Evolutionary conservation across 257 asterid genomes (phyloP).

Genomic region (Buddleja alternifolia): DNA sequence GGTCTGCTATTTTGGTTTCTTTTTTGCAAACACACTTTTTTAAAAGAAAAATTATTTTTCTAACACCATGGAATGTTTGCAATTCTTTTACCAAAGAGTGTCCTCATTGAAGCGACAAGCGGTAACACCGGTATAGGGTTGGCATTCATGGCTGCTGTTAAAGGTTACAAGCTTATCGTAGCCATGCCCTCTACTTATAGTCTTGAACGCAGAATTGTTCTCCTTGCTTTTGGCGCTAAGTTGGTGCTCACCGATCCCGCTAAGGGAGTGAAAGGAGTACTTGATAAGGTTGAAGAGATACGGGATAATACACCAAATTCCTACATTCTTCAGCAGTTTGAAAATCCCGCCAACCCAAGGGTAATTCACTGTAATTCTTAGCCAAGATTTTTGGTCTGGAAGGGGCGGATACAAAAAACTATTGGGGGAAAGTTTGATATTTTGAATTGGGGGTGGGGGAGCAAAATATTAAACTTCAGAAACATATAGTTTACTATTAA

Average conservation of each 20-base stretch:
- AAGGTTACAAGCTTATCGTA: constrained; percentile 49
- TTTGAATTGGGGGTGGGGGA: too few species aligned
- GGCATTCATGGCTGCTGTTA: constrained; percentile 49
- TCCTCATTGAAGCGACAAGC: constrained; percentile 47
- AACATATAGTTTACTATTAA: too few species aligned
- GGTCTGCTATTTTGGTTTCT: not conserved
- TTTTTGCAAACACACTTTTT: not conserved
- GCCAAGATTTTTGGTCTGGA: too few species aligned
- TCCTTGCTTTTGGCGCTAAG: constrained; percentile 54
- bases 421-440: too few species aligned
- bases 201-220: constrained; percentile 49
- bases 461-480: too few species aligned
- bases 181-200: constrained; percentile 50
- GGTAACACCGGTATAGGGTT: constrained; percentile 53
- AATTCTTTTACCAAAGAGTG: constrained; percentile 33
- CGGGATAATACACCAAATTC: constrained; percentile 52
- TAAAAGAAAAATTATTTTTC: not conserved
- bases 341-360: constrained; percentile 58
- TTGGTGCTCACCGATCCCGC: constrained; percentile 46
- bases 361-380: constrained; percentile 4
- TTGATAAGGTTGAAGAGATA: constrained; percentile 53
- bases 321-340: constrained; percentile 52
- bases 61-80: not conserved
- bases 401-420: too few species aligned
- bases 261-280: constrained; percentile 51